A percentile compares a stretch with the other conserved stretches of the same genome.
Evolutionary conservation across 805 yeast species (phyloP).

Genomic region (Yarrowia sp.): DNA sequence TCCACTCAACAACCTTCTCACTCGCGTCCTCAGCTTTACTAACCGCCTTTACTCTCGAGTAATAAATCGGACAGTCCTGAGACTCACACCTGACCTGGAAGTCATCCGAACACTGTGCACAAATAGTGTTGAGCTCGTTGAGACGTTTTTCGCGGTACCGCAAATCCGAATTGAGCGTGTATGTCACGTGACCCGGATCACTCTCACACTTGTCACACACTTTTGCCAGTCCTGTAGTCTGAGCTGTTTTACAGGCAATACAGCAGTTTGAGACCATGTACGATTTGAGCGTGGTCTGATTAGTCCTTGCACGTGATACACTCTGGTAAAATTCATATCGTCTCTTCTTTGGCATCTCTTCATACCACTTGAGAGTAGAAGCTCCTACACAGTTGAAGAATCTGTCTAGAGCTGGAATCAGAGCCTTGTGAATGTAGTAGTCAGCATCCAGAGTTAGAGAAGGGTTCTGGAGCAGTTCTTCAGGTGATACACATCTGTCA

Average conservation of each 20-base stretch:
- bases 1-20: conserved; percentile 2
- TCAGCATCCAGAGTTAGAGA: conserved; percentile 64
- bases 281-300: conserved; percentile 27
- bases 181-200: conserved; percentile 29
- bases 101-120: conserved; percentile 38
- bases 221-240: conserved; percentile 22
- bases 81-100: conserved; percentile 51
- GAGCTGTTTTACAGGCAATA: conserved; percentile 3
- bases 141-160: conserved; percentile 29
- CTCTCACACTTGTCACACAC: conserved; percentile 28
- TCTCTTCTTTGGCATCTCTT: conserved; percentile 54
- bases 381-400: conserved; percentile 81
- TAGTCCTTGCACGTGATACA: neutral
- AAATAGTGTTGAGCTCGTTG: conserved; percentile 33
- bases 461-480: conserved; percentile 54
- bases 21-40: conserved; percentile 34
- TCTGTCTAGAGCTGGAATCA: conserved; percentile 88
- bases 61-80: conserved; percentile 64
- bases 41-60: conserved; percentile 48
- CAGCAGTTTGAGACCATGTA: neutral
- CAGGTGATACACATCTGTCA: conserved; percentile 80
- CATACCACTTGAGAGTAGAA: conserved; percentile 72
- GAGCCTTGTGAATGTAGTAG: conserved; percentile 77
- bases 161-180: conserved; percentile 28
- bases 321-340: conserved; percentile 26